These are phyloP conservation scores for Phytophthora multivora DNA, from an alignment of 352 stramenopile species.

Conservation along the genomic window DNA sequence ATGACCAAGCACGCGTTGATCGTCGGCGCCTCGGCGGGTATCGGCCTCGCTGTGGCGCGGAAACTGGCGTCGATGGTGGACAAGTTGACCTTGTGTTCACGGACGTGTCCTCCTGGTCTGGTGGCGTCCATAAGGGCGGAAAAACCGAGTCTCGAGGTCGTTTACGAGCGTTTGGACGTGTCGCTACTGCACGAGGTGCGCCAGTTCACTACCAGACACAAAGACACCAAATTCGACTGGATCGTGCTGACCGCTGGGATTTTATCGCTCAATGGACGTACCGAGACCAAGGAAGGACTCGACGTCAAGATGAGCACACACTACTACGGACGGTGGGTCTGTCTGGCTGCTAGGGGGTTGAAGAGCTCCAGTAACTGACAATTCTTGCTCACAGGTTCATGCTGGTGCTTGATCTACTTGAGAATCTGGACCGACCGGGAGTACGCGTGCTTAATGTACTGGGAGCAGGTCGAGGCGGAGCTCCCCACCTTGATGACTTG, in stretches of 20 bases:
- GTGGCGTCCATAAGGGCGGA: constrained; percentile 23
- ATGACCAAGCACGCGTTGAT: constrained; percentile 37
- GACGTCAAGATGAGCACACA: constrained; percentile 42
- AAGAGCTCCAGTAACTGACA: neutral
- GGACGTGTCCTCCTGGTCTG: constrained; percentile 22
- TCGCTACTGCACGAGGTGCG: constrained; percentile 37
- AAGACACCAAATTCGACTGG: constrained; percentile 36
- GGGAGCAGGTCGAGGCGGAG: constrained; percentile 27
- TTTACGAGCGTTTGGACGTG: constrained; percentile 34
- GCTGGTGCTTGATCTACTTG: constrained; percentile 33
- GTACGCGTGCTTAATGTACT: constrained; percentile 38
- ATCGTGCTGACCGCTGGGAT: constrained; percentile 32
- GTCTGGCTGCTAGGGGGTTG: neutral
- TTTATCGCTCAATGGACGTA: constrained; percentile 34
- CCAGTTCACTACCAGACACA: constrained; percentile 29
- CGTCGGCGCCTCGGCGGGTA: constrained; percentile 33
- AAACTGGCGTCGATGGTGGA: constrained; percentile 31
- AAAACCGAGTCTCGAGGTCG: constrained; percentile 26
- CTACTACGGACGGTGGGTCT: constrained; percentile 35
- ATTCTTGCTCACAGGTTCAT: constrained; percentile 28
- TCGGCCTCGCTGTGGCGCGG: constrained; percentile 27
- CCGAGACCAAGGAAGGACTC: constrained; percentile 33
- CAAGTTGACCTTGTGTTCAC: constrained; percentile 36
- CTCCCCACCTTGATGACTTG: constrained; percentile 30
- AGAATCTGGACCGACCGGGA: constrained; percentile 19